Evolutionary conservation across 2,329 filamentous ascomycete genomes (phyloP).

Genomic region (Xylaria sp.): DNA sequence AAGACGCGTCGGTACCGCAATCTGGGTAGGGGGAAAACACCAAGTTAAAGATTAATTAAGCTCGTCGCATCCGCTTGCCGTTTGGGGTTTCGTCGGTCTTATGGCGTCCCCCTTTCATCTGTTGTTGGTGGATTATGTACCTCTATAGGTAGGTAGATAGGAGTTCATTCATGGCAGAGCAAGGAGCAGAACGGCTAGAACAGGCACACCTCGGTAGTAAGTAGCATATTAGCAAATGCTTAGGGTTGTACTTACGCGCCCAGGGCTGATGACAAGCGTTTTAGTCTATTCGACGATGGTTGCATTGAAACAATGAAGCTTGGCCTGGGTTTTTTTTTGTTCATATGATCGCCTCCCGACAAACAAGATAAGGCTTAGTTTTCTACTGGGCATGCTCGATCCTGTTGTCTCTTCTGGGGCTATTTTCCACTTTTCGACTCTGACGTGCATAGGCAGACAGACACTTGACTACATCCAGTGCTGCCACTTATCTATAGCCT

Average conservation of each 20-base stretch:
- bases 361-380: slow-evolving; percentile 22
- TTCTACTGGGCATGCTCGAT: slow-evolving; percentile 2
- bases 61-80: slow-evolving; percentile 19
- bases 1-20: slow-evolving; percentile 17
- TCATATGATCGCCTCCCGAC: slow-evolving; percentile 30
- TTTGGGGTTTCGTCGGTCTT: slow-evolving; percentile 26
- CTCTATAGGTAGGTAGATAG: slow-evolving; percentile 7
- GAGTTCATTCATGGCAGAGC: neutral
- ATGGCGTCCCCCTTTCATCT: slow-evolving; percentile 15
- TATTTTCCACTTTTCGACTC: slow-evolving; percentile 5
- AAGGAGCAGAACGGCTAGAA: slow-evolving; percentile 1
- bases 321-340: slow-evolving; percentile 14
- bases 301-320: slow-evolving; percentile 24
- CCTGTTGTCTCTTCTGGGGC: slow-evolving; percentile 12
- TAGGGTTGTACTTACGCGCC: neutral
- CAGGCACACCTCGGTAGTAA: neutral
- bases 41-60: slow-evolving; percentile 15
- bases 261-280: slow-evolving; percentile 15
- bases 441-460: slow-evolving; percentile 26
- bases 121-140: slow-evolving; percentile 13
- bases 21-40: slow-evolving; percentile 11
- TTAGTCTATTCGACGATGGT: slow-evolving; percentile 14
- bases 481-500: slow-evolving; percentile 18
- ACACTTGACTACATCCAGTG: slow-evolving; percentile 28
- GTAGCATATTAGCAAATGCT: neutral